Evolutionary conservation across 371 early-diverging fungal genomes (phyloP).

Genomic region (Smittium culicis): DNA sequence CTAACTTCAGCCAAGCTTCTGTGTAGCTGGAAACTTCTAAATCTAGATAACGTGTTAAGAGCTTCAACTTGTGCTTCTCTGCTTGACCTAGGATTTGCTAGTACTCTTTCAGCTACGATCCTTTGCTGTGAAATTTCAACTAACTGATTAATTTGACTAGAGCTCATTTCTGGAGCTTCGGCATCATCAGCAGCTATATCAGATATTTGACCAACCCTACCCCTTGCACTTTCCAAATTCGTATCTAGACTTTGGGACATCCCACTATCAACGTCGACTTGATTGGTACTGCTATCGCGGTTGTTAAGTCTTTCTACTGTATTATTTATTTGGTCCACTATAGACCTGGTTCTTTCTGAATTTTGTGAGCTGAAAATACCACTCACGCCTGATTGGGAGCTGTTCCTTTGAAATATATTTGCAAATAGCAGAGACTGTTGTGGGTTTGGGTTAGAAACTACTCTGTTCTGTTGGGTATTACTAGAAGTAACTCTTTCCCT

Average conservation of each 20-base stretch:
- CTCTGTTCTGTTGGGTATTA: neutral
- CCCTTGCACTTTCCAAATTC: neutral
- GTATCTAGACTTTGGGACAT: too few species aligned
- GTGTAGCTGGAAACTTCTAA: neutral
- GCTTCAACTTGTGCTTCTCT: constrained; percentile 15
- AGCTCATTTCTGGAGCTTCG: neutral
- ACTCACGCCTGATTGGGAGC: neutral
- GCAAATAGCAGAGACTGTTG: constrained; percentile 1
- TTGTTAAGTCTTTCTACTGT: neutral
- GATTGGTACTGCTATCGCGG: neutral
- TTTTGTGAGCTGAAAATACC: neutral
- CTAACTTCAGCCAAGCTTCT: constrained; percentile 9
- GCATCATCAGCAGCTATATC: too few species aligned
- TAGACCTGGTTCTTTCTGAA: neutral
- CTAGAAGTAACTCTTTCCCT: neutral
- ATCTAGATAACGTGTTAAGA: constrained; percentile 10
- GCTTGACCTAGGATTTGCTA: constrained; percentile 13
- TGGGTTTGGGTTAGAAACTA: neutral
- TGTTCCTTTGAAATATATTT: neutral
- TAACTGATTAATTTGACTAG: constrained; percentile 1
- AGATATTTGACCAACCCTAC: neutral
- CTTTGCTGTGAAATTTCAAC: constrained; percentile 13
- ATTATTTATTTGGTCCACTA: too few species aligned
- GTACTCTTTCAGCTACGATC: constrained; percentile 14
- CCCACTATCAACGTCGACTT: neutral